Conservation (phyloP, 495 filamentous ascomycete species). For the Aspergillus cavernicola region DNA sequence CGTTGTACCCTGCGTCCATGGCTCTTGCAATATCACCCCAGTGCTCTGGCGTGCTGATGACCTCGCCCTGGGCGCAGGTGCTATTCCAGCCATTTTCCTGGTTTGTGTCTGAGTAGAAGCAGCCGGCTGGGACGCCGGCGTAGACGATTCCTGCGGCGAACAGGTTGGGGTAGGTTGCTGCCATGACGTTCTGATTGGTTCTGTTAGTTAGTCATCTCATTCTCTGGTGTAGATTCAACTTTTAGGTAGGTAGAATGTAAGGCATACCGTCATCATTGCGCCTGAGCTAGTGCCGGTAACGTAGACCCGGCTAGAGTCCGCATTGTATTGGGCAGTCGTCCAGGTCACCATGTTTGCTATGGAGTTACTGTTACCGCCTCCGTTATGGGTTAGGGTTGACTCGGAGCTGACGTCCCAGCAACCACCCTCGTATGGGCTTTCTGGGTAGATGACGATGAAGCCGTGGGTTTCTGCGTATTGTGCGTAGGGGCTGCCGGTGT, state of each 20-base stretch:
- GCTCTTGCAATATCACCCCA: slow-evolving; percentile 49
- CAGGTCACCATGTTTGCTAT: slow-evolving; percentile 62
- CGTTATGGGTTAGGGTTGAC: slow-evolving; percentile 51
- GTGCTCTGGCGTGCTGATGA: slow-evolving; percentile 39
- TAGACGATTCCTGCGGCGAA: slow-evolving; percentile 56
- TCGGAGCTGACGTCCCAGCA: slow-evolving; percentile 62
- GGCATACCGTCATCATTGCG: slow-evolving; percentile 53
- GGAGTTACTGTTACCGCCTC: slow-evolving; percentile 54
- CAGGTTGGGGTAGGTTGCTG: slow-evolving; percentile 54
- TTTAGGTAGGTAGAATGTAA: background rate
- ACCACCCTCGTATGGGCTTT: slow-evolving; percentile 40
- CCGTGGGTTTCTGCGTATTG: slow-evolving; percentile 48
- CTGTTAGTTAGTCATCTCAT: background rate
- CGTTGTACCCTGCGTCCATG: slow-evolving; percentile 53
- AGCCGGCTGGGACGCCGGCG: slow-evolving; percentile 58
- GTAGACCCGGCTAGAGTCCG: slow-evolving; percentile 47
- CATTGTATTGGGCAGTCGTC: slow-evolving; percentile 44
- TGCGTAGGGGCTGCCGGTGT: slow-evolving; percentile 44
- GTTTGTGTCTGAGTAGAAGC: slow-evolving; percentile 51
- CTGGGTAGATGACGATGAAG: slow-evolving; percentile 56
- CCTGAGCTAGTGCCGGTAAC: slow-evolving; percentile 52
- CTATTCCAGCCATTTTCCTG: slow-evolving; percentile 21
- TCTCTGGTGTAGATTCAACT: background rate
- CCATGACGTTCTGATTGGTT: slow-evolving; percentile 44
- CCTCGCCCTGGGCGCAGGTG: slow-evolving; percentile 49